Base-by-base conservation (phyloP, 1,284 basidiomycete genomes). In the Austroboletus novae-zelandiae region DNA sequence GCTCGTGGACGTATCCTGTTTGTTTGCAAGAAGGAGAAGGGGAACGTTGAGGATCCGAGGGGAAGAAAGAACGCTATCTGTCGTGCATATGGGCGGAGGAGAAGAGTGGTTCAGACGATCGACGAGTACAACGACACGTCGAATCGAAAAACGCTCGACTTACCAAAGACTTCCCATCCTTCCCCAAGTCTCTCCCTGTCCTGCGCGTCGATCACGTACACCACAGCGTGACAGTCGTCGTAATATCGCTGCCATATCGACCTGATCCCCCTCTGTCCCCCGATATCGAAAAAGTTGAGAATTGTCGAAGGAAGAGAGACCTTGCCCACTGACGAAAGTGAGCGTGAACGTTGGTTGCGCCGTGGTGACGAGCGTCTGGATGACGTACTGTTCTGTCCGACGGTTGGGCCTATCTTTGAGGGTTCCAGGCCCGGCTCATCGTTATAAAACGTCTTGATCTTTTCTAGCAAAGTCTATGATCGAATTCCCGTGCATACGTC, bases 121-220 rank as follows among this genome's bases (percentile, higher is more conserved):
- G 6, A 27, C 25, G 25, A 27, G 25, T 34, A 34, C 9, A 32
- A 32, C 14, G 9, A 10, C 31, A 32, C 9, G 23, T 25, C 6
- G 25, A 7, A 27, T 27, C 25, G 25, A 27, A 27, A n/a, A 27
- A 9, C 25, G 8, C 25, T 25, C 10, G 29, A 70, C 87, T 52
- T 70, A 94, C 93, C 92, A 62, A 98, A 97, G 7, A 94, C 93
- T 57, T 92, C 89, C 94, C 94, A 97, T 13, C 90, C 90, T 73
- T 96, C 94, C 49, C 86, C 82, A 40, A 97, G 71, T 35, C 93
- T 74, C 61, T 90, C 90, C 45, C 86, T 76, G 73, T 97, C 94
- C 51, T 87, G 81, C 5, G 92, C 92, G 66, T 97, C 94, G 45
- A 97, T 83, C 45, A 96, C 89, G 61, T 91, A 96, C 29, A 89